Conservation (phyloP, 768 basidiomycete genomes). For the Leucocoprinus sp. region DNA sequence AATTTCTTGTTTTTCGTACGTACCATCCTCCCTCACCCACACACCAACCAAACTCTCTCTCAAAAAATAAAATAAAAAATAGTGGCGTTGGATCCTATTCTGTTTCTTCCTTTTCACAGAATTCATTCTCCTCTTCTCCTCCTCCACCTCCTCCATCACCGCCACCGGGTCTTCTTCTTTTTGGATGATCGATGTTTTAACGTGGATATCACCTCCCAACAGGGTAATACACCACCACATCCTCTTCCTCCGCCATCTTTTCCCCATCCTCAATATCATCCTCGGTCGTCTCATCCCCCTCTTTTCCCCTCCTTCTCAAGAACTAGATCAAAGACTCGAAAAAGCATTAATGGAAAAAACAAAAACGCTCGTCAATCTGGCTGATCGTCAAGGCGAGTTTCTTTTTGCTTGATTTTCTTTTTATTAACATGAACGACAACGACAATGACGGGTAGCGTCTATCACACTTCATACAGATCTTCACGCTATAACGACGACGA, state of each 20-base stretch:
- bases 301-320: conserved; percentile 43
- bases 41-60: conserved; percentile 3
- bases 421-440: too few relatives aligned
- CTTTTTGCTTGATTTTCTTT: conserved; percentile 3
- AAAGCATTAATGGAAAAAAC: conserved; percentile 38
- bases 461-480: conserved; percentile 47
- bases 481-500: too few relatives aligned
- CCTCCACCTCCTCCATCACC: too few relatives aligned
- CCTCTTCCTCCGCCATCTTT: conserved; percentile 67
- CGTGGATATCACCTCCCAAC: conserved; percentile 41
- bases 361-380: conserved; percentile 29
- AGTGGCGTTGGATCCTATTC: conserved; percentile 83
- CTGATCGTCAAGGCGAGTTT: conserved; percentile 47
- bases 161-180: too few relatives aligned
- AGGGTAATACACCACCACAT: conserved; percentile 73
- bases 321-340: conserved; percentile 25
- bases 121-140: conserved; percentile 55
- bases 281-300: conserved; percentile 64
- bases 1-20: conserved; percentile 70
- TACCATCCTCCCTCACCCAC: conserved; percentile 19
- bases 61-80: too few relatives aligned
- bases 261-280: conserved; percentile 66
- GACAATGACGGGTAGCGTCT: too few relatives aligned
- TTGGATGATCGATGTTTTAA: conserved; percentile 33
- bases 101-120: conserved; percentile 53